Conservation (phyloP, 371 early-diverging fungal species). For the Mucor racemosus region DNA sequence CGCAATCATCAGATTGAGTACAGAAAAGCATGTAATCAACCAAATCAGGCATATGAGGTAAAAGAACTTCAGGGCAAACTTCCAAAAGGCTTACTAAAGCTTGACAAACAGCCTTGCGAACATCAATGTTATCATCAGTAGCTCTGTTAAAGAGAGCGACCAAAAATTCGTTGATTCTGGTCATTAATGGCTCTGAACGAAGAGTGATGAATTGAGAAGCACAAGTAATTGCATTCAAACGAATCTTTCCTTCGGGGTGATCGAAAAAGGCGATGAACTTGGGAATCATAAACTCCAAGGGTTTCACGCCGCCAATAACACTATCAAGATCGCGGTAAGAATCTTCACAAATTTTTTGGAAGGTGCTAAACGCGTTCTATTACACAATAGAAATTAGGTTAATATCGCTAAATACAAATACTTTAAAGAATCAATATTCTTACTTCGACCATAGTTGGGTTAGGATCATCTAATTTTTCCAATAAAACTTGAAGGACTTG, state of each 20-base stretch:
- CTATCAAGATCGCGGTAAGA: slow-evolving; percentile 78
- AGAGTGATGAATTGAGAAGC: slow-evolving; percentile 81
- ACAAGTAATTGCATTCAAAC: slow-evolving; percentile 78
- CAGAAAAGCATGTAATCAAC: slow-evolving; percentile 94
- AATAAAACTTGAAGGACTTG: slow-evolving; percentile 80
- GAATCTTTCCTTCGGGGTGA: slow-evolving; percentile 72
- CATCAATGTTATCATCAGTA: slow-evolving; percentile 76
- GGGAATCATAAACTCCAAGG: slow-evolving; percentile 85
- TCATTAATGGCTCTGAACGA: slow-evolving; percentile 73
- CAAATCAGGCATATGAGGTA: slow-evolving; percentile 83
- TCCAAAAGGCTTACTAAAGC: slow-evolving; percentile 89
- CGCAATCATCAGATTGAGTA: slow-evolving; percentile 80
- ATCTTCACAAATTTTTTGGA: slow-evolving; percentile 95
- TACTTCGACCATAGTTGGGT: slow-evolving; percentile 80
- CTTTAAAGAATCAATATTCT: too few species aligned
- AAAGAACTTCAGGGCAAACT: slow-evolving; percentile 75
- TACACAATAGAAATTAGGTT: neutral
- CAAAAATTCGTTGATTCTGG: slow-evolving; percentile 75
- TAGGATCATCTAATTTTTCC: slow-evolving; percentile 70
- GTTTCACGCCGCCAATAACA: slow-evolving; percentile 70
- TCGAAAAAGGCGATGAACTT: slow-evolving; percentile 82
- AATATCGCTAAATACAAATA: neutral
- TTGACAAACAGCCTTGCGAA: slow-evolving; percentile 92
- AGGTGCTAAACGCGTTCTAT: slow-evolving; percentile 85
- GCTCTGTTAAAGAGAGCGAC: slow-evolving; percentile 81